A percentile compares a stretch with the other conserved stretches of the same genome.
Conservation (phyloP, 371 early-diverging fungal genomes). For the Syncephalastrum racemosum region DNA sequence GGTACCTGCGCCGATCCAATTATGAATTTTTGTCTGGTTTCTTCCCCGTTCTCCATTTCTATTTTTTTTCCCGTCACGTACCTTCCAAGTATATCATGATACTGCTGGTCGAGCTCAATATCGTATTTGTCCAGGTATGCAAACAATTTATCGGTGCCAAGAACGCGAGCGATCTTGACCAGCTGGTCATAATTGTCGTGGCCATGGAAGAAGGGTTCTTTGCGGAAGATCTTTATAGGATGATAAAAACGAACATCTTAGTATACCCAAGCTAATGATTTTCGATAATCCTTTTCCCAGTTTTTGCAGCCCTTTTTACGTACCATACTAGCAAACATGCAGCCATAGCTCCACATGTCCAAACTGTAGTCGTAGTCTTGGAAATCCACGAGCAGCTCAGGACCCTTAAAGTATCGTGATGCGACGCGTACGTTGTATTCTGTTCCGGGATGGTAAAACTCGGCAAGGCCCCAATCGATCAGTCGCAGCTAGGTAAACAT, state of each 20-base stretch:
- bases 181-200: constrained; percentile 98
- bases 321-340: constrained; percentile 98
- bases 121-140: constrained; percentile 95
- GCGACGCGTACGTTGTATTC: constrained; percentile 99
- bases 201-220: constrained; percentile 99
- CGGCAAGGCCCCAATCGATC: constrained; percentile 99
- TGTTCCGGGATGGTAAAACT: constrained; percentile 98
- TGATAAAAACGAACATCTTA: too few relatives aligned
- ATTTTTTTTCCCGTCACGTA: constrained; percentile 6
- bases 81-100: constrained; percentile 79
- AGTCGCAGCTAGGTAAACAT: constrained; percentile 83
- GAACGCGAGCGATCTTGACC: constrained; percentile 94
- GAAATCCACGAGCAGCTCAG: constrained; percentile 98
- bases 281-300: background rate
- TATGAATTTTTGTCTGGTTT: background rate
- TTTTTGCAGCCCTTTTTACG: background rate
- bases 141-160: constrained; percentile 93
- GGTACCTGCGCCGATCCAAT: too few relatives aligned
- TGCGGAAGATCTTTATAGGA: constrained; percentile 98
- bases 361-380: constrained; percentile 98
- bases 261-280: too few relatives aligned
- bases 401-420: constrained; percentile 99
- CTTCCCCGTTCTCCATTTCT: too few relatives aligned
- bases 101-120: constrained; percentile 86
- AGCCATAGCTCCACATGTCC: constrained; percentile 99